A percentile compares a stretch with the other conserved stretches of the same genome.
phyloP scores from a whole-genome alignment of 2,329 filamentous ascomycete species.

The Pyrenophora seminiperda region DNA sequence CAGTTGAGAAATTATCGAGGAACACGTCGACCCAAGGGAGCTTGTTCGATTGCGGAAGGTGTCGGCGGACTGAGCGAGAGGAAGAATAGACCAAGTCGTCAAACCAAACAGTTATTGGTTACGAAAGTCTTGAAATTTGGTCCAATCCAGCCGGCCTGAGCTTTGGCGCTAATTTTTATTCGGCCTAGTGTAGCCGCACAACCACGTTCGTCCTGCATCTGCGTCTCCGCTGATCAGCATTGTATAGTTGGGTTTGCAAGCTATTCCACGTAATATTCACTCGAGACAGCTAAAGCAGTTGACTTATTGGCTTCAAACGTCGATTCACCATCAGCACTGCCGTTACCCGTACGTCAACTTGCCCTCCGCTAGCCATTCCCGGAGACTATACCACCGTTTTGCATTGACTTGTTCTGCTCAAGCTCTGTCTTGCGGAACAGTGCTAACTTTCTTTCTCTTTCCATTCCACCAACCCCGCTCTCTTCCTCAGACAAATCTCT shows the following conservation, averaged over 20 bases:
- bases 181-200: constrained; percentile 18
- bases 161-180: constrained; percentile 14
- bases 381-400: too few species aligned
- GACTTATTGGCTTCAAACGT: background rate
- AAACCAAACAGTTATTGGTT: constrained; percentile 33
- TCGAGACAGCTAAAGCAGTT: too few species aligned
- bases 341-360: background rate
- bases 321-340: background rate
- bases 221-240: constrained; percentile 17
- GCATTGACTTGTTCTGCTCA: background rate
- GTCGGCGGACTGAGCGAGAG: constrained; percentile 13
- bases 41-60: background rate
- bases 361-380: background rate
- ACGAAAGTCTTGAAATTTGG: constrained; percentile 34
- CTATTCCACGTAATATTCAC: too few species aligned
- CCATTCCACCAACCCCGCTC: background rate
- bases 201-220: constrained; percentile 18
- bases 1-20: constrained; percentile 1
- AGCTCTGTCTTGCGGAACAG: background rate
- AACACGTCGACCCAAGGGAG: background rate
- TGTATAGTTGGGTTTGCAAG: background rate
- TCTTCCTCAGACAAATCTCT: background rate
- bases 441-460: background rate
- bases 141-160: constrained; percentile 12
- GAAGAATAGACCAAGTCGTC: constrained; percentile 20